A percentile compares a stretch with the other conserved stretches of the same genome.
Evolutionary conservation across 352 stramenopile genomes (phyloP).

Genomic region (Phytophthora idaei): DNA sequence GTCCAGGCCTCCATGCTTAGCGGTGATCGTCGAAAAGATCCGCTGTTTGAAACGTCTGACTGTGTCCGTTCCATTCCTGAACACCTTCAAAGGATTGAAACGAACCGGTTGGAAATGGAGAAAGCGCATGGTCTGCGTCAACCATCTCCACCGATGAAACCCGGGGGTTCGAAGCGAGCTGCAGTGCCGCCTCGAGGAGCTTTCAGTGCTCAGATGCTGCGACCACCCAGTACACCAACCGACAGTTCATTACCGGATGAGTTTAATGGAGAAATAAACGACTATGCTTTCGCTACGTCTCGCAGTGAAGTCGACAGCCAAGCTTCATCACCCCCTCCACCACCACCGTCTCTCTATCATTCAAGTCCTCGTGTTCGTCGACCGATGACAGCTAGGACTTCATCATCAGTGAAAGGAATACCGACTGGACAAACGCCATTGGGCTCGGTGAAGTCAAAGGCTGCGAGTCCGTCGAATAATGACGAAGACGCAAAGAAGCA

Average conservation of each 20-base stretch:
- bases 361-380: not conserved
- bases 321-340: constrained; percentile 27
- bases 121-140: constrained; percentile 22
- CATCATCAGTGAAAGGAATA: constrained; percentile 6
- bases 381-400: constrained; percentile 2
- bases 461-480: constrained; percentile 2
- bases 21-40: constrained; percentile 23
- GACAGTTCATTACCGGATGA: constrained; percentile 12
- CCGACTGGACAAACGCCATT: not conserved
- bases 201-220: constrained; percentile 47
- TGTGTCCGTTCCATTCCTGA: constrained; percentile 21
- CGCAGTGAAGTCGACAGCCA: constrained; percentile 22
- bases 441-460: constrained; percentile 4
- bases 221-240: constrained; percentile 24
- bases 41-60: constrained; percentile 20
- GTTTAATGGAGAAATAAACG: constrained; percentile 5
- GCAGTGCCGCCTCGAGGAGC: constrained; percentile 36
- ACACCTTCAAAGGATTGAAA: not conserved
- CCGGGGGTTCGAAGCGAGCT: not conserved
- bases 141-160: constrained; percentile 20
- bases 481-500: constrained; percentile 12
- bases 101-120: constrained; percentile 19
- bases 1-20: constrained; percentile 23
- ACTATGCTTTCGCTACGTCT: constrained; percentile 22
- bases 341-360: constrained; percentile 21